Percentiles rank a stretch among this genome's conserved stretches.
These are phyloP conservation scores for Diaporthe sp. DNA, from an alignment of 2,329 filamentous ascomycete species.

Conservation along the genomic window DNA sequence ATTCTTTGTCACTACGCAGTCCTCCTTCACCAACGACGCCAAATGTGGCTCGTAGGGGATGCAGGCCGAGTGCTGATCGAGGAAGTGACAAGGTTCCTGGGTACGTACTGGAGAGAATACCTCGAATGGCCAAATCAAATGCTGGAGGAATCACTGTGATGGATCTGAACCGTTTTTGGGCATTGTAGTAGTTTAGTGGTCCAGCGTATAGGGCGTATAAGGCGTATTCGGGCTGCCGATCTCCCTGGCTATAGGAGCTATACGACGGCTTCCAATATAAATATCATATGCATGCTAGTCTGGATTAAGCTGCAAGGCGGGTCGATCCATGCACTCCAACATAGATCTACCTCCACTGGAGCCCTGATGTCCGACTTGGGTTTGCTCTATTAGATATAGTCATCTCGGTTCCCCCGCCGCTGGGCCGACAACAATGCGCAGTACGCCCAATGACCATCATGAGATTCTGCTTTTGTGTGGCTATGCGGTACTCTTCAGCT, in stretches of 20 bases:
- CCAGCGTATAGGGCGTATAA: not conserved
- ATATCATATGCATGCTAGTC: too few species aligned
- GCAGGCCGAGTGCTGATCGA: slow-evolving; percentile 1
- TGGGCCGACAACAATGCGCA: not conserved
- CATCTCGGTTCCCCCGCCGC: not conserved
- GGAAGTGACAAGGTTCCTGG: not conserved
- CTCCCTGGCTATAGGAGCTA: not conserved
- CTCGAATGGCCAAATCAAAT: slow-evolving; percentile 15
- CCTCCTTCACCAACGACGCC: not conserved
- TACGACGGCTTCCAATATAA: not conserved
- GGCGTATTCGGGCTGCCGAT: not conserved
- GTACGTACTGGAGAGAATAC: not conserved
- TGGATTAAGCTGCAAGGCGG: not conserved
- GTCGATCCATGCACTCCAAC: not conserved
- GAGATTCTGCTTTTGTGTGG: too few species aligned
- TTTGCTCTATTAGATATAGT: not conserved
- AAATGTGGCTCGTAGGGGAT: not conserved
- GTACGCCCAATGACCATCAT: too few species aligned
- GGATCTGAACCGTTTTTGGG: not conserved
- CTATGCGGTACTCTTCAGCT: not conserved
- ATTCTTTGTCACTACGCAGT: slow-evolving; percentile 6
- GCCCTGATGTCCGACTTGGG: not conserved
- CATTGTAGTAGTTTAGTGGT: not conserved
- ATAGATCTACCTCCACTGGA: not conserved
- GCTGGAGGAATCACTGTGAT: not conserved